phyloP scores from a whole-genome alignment of 306 rosid species.

The Citrullus mucosospermus region DNA sequence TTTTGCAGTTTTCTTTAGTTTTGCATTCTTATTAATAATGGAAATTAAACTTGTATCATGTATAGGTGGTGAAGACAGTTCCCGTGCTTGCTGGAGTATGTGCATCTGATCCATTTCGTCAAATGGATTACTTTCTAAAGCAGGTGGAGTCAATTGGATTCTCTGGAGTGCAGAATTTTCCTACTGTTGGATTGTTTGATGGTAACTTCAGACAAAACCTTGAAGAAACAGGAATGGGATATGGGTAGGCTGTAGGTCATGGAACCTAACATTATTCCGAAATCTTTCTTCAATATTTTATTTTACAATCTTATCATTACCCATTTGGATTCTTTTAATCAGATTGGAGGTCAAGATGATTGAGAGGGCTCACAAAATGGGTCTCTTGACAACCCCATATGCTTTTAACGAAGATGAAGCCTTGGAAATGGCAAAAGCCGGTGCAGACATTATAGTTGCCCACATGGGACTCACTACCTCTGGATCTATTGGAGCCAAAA shows the following conservation, averaged over 20 bases:
- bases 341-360: slow-evolving; percentile 95
- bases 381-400: slow-evolving; percentile 87
- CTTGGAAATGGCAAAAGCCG: slow-evolving; percentile 66
- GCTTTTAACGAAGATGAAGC: slow-evolving; percentile 77
- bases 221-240: slow-evolving; percentile 98
- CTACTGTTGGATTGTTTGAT: slow-evolving; percentile 87
- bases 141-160: slow-evolving; percentile 86
- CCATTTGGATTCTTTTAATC: slow-evolving; percentile 17
- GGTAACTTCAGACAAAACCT: slow-evolving; percentile 90
- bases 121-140: slow-evolving; percentile 74
- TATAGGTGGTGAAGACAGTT: slow-evolving; percentile 64
- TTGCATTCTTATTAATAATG: neutral
- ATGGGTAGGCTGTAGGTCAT: slow-evolving; percentile 40
- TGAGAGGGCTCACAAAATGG: slow-evolving; percentile 69
- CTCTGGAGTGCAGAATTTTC: slow-evolving; percentile 88
- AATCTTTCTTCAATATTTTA: neutral
- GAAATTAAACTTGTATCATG: neutral
- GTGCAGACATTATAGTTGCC: slow-evolving; percentile 84
- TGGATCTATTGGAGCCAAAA: slow-evolving; percentile 80
- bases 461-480: slow-evolving; percentile 95
- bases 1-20: neutral
- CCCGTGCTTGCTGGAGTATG: slow-evolving; percentile 93
- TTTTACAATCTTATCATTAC: neutral
- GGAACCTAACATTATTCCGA: neutral
- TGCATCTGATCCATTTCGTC: slow-evolving; percentile 88